phyloP scores from a whole-genome alignment of 805 yeast species.

The Sugiyamaella marilandica region DNA sequence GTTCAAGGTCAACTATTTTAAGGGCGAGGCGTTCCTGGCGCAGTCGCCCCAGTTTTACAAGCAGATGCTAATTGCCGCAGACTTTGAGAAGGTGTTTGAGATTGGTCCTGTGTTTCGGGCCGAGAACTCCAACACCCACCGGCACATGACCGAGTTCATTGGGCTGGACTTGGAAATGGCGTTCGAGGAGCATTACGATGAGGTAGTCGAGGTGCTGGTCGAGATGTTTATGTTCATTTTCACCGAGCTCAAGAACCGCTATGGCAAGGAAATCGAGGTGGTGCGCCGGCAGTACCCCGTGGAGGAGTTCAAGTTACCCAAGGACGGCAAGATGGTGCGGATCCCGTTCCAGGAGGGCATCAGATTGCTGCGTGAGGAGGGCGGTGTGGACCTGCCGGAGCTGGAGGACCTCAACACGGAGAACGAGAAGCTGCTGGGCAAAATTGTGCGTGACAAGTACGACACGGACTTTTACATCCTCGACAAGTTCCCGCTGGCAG shows the following conservation, averaged over 20 bases:
- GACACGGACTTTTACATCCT: slow-evolving; percentile 96
- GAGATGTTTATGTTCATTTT: slow-evolving; percentile 87
- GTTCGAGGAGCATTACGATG: slow-evolving; percentile 96
- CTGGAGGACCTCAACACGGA: slow-evolving; percentile 90
- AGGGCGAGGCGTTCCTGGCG: slow-evolving; percentile 87
- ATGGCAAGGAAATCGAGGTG: slow-evolving; percentile 74
- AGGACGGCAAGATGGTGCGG: slow-evolving; percentile 88
- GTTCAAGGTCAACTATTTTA: slow-evolving; percentile 89
- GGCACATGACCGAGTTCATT: slow-evolving; percentile 98
- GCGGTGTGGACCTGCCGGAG: slow-evolving; percentile 71
- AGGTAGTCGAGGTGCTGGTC: slow-evolving; percentile 58
- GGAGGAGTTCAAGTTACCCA: slow-evolving; percentile 93
- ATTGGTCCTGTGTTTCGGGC: slow-evolving; percentile 98
- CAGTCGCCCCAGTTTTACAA: slow-evolving; percentile 98
- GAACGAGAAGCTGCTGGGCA: slow-evolving; percentile 90
- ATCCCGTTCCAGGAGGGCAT: slow-evolving; percentile 89
- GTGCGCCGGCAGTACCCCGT: slow-evolving; percentile 96
- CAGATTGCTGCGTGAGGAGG: slow-evolving; percentile 76
- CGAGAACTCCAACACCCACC: slow-evolving; percentile 97
- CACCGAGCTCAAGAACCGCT: slow-evolving; percentile 74
- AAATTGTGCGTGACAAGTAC: slow-evolving; percentile 84
- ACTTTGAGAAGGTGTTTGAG: slow-evolving; percentile 93
- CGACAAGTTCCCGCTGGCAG: slow-evolving; percentile 95
- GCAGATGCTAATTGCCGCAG: slow-evolving; percentile 97
- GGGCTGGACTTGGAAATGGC: slow-evolving; percentile 98